Evolutionary conservation across 2,329 filamentous ascomycete species (phyloP), one percentile per base, ranked within the genome.

Genomic region (Microsporum ferrugineum): DNA sequence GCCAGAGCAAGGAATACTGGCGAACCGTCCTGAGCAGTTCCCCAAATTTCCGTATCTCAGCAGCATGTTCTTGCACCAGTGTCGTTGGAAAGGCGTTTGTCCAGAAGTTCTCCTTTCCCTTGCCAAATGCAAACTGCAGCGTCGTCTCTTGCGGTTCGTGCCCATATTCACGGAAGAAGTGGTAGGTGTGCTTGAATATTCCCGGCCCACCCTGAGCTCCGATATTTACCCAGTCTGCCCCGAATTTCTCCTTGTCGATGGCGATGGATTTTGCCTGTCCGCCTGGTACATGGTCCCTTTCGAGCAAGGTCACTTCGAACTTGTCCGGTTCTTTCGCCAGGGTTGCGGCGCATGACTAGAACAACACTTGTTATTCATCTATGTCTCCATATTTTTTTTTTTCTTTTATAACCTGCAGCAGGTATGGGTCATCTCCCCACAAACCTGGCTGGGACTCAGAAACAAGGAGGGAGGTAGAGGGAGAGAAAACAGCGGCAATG

Each of bases 291-390:
- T 80, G 73, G 8, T 79, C 79, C 67, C 77, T 73, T 63, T 87
- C 84, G 27, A 87, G 75, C 12, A 89, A 67, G 0, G 84, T 88
- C 10, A 88, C 78, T 49, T 84, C 80, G 73, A 86, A 88, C 64
- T 80, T 81, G 41, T 86, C 80, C 0, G 82, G 82, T 64, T 88
- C 84, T 56, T 86, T 80, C 55, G 84, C 80, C 33, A 88, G 78
- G 34, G 86, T 85, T 34, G 85, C 79, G 8, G 86, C 85, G 70
- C 85, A 88, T 60, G 83, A 83, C 84, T 80, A 59, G 31, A 57
- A 57, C 36, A 49, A 38, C 39, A 31, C 57, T 29, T 39, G 61
- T 63, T 29, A 61, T 58, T 60, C 27, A 39, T 23, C 14, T 51
- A 29, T 33, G 6, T n/a, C 14, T 36, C 8, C 17, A 51, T 34